Percentiles rank a stretch among this genome's conserved stretches.
Conservation (phyloP, 345 rosid genomes). For the Cardamine resedifolia region DNA sequence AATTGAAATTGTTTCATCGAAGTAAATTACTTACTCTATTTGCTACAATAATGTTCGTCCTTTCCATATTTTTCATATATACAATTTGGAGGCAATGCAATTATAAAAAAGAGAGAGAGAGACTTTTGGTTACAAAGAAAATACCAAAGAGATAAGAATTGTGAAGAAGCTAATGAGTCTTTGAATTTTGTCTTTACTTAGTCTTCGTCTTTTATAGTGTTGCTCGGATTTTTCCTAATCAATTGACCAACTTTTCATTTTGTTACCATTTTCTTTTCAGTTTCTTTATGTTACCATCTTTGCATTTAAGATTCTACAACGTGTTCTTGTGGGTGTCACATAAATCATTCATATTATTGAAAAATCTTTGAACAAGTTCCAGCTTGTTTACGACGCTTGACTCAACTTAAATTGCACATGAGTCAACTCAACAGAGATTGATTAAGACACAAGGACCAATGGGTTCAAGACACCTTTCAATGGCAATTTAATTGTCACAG, state of each 20-base stretch:
- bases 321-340: background rate
- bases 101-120: too few relatives aligned
- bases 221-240: background rate
- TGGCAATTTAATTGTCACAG: background rate
- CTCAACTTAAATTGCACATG: background rate
- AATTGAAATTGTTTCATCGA: too few relatives aligned
- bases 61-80: too few relatives aligned
- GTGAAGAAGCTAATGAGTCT: conserved; percentile 21
- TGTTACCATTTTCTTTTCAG: background rate
- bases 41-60: too few relatives aligned
- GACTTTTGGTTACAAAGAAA: too few relatives aligned
- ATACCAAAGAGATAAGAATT: background rate
- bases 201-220: background rate
- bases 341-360: background rate
- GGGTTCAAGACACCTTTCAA: background rate
- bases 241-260: background rate
- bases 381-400: background rate
- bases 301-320: background rate
- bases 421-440: background rate
- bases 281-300: background rate
- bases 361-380: background rate
- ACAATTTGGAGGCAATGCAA: too few relatives aligned
- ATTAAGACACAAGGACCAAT: background rate
- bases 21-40: too few relatives aligned
- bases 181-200: background rate